Evolutionary conservation across 345 rosid genomes (phyloP).

Genomic region (Sonneratia caseolaris): DNA sequence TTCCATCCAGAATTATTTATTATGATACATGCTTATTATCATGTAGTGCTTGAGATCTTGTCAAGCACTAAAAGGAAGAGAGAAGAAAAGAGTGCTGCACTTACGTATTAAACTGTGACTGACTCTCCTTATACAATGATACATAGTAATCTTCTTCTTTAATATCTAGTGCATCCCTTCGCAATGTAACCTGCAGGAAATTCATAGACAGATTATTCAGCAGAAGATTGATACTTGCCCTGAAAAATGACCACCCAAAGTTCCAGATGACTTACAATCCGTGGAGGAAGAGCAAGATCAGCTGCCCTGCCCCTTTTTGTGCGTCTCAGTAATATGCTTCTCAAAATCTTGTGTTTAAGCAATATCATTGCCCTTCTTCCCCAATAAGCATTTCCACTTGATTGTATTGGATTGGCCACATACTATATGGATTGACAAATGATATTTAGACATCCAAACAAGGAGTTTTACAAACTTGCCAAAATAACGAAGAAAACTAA

Average conservation of each 20-base stretch:
- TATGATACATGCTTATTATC: background rate
- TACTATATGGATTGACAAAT: slow-evolving; percentile 29
- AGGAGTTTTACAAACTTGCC: background rate
- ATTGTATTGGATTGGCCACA: slow-evolving; percentile 68
- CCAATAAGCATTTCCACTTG: slow-evolving; percentile 24
- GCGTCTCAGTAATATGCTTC: slow-evolving; percentile 63
- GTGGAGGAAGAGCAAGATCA: slow-evolving; percentile 97
- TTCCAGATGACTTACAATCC: slow-evolving; percentile 44
- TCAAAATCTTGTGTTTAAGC: slow-evolving; percentile 76
- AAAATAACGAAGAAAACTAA: background rate
- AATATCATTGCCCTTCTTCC: slow-evolving; percentile 84
- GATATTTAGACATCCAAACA: slow-evolving; percentile 9
- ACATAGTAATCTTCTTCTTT: slow-evolving; percentile 82
- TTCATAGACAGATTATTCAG: background rate
- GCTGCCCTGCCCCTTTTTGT: slow-evolving; percentile 94
- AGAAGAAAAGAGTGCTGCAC: background rate
- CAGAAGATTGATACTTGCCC: background rate
- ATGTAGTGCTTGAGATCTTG: background rate
- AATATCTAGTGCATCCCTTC: slow-evolving; percentile 76
- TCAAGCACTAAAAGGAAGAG: background rate
- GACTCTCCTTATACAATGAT: slow-evolving; percentile 76
- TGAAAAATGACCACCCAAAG: background rate
- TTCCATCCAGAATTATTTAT: background rate
- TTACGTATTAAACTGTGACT: slow-evolving; percentile 84
- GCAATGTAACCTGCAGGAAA: slow-evolving; percentile 51